Base-by-base conservation (phyloP, 2,329 filamentous ascomycete genomes). In the Chrysosporium keratinophilum region DNA sequence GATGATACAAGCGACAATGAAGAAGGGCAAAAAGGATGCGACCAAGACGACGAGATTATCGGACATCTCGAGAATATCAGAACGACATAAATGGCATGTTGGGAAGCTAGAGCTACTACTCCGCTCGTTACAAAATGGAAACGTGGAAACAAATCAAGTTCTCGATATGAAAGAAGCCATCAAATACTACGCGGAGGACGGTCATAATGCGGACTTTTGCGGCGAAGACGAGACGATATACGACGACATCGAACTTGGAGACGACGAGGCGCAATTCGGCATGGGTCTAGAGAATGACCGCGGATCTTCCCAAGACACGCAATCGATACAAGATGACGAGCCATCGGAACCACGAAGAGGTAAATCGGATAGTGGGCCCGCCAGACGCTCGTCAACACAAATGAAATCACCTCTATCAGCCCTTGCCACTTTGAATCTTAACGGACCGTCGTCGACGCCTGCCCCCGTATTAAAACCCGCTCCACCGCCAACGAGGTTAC, bases 11-110 rank as follows among this genome's bases (percentile, higher is more conserved):
- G 86, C 85, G 20, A 89, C 85, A 20, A 82, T 94, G 76, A 97
- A 96, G 76, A 96, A 95, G 75, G 87, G 89, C 65, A 97, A 96
- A 76, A 88, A 85, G 69, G 87, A 94, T 62, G 78, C 76, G 43
- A 77, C 80, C 60, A 96, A 94, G 71, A 84, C 87, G 2, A 91
- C 95, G 60, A 84, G 91, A 56, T 83, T 97, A 74, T 82, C 88
- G 52, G 86, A 93, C 67, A 85, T 98, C 60, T 86, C 95, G 64
- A 77, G 80, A 57, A 77, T 84, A 63, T 88, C 90, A 62, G 93
- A 98, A 69, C 83, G 86, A 63, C 91, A 97, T 76, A 96, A 95
- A 71, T 97, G 88, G 87, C 93, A 98, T 67, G 87, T 95, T 66
- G 82, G 83, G 59, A 95, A 95, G 68, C 78, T 98, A 59, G 93